Evolutionary conservation across 106 monocot genomes (phyloP).

Genomic region (Phalaenopsis equestris): DNA sequence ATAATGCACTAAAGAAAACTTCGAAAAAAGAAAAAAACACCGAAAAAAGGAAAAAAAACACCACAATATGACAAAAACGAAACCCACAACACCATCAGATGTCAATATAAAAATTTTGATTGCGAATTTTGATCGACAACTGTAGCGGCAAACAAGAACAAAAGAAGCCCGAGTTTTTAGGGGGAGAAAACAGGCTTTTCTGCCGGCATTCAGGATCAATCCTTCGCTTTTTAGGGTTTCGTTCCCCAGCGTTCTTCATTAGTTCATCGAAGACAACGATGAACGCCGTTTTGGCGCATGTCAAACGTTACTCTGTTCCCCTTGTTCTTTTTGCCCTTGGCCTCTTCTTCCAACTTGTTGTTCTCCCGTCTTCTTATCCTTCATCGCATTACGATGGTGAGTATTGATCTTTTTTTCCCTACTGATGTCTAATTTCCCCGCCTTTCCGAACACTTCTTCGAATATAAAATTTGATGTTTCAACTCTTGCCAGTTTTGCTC

Average conservation of each 20-base stretch:
- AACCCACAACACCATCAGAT: too few relatives aligned
- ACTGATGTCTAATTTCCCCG: not conserved
- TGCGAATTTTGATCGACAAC: too few relatives aligned
- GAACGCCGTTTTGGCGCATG: constrained; percentile 1
- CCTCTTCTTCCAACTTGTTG: constrained; percentile 81
- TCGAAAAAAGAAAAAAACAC: too few relatives aligned
- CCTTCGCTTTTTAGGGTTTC: not conserved
- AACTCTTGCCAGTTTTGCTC: constrained; percentile 25
- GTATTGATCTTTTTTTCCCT: not conserved
- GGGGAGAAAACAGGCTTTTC: too few relatives aligned
- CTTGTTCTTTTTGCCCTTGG: constrained; percentile 43
- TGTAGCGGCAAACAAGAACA: too few relatives aligned
- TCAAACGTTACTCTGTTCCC: constrained; percentile 46
- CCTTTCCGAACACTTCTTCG: not conserved
- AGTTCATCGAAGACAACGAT: constrained; percentile 4
- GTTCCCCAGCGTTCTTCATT: not conserved
- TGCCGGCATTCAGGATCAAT: too few relatives aligned
- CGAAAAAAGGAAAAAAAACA: too few relatives aligned
- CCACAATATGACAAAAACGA: too few relatives aligned
- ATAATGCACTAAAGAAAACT: too few relatives aligned
- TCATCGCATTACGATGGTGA: constrained; percentile 74
- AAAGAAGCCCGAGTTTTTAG: too few relatives aligned
- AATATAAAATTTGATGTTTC: not conserved
- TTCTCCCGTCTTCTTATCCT: constrained; percentile 70
- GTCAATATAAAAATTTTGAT: too few relatives aligned